A percentile compares a stretch with the other conserved stretches of the same genome.
These are phyloP conservation scores for Ogataea angusta DNA, from an alignment of 805 yeast genomes.

Conservation along the genomic window DNA sequence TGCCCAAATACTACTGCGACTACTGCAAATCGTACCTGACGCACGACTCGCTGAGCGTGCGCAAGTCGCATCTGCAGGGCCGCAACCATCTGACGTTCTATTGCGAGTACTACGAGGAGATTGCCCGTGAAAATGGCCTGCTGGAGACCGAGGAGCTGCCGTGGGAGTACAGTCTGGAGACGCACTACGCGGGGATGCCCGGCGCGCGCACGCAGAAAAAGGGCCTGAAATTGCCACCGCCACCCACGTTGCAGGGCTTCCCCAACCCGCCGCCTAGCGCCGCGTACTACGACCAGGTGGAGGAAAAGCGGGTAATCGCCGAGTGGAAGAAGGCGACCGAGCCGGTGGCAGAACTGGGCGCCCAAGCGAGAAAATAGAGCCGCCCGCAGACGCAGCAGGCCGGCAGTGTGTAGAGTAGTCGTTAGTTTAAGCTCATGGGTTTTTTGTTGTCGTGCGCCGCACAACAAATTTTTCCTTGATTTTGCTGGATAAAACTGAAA, in stretches of 20 bases:
- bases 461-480: conserved; percentile 11
- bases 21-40: conserved; percentile 81
- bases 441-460: neutral
- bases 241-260: conserved; percentile 32
- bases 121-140: conserved; percentile 22
- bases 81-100: conserved; percentile 69
- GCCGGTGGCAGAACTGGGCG: neutral
- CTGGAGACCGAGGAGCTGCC: conserved; percentile 26
- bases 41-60: conserved; percentile 83
- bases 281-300: conserved; percentile 20
- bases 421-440: neutral
- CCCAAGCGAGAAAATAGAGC: neutral
- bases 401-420: neutral
- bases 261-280: conserved; percentile 39
- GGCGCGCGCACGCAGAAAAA: conserved; percentile 26
- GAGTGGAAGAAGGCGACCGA: conserved; percentile 1
- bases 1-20: conserved; percentile 79
- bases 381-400: neutral
- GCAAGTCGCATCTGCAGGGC: conserved; percentile 77
- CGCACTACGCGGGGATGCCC: conserved; percentile 37
- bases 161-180: conserved; percentile 36
- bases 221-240: conserved; percentile 28
- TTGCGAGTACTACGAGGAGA: conserved; percentile 68
- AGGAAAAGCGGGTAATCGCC: conserved; percentile 18
- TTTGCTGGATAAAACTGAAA: conserved; percentile 8